Conservation (phyloP, 805 yeast genomes). For the Myxozyma neotropica region DNA sequence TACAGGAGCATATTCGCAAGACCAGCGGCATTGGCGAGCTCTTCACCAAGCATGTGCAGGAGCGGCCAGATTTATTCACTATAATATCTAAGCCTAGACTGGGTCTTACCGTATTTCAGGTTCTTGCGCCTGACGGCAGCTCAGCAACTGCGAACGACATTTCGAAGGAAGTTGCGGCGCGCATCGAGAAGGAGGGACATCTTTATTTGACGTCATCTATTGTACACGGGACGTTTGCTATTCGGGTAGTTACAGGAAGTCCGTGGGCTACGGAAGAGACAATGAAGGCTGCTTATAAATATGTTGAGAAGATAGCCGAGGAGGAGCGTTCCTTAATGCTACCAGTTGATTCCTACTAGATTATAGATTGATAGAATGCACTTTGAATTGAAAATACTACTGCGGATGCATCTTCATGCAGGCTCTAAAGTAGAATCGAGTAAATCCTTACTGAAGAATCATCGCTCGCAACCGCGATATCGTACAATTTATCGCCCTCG, state of each 20-base stretch:
- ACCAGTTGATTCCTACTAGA: too few species aligned
- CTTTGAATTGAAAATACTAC: too few species aligned
- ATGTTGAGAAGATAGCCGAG: slow-evolving; percentile 23
- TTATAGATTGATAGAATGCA: too few species aligned
- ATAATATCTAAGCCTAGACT: slow-evolving; percentile 29
- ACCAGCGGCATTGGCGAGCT: slow-evolving; percentile 24
- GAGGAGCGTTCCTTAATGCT: slow-evolving; percentile 13
- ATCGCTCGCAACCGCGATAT: slow-evolving; percentile 63
- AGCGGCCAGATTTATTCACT: slow-evolving; percentile 23
- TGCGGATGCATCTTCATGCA: background rate
- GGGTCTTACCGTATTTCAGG: slow-evolving; percentile 34
- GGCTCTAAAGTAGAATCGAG: background rate
- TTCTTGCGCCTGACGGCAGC: slow-evolving; percentile 17
- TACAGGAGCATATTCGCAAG: slow-evolving; percentile 32
- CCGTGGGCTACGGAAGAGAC: slow-evolving; percentile 31
- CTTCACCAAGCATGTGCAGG: slow-evolving; percentile 24
- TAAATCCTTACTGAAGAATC: slow-evolving; percentile 62
- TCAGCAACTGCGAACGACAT: slow-evolving; percentile 16
- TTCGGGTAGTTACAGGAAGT: slow-evolving; percentile 36
- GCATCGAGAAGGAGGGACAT: slow-evolving; percentile 25
- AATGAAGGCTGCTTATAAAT: slow-evolving; percentile 20
- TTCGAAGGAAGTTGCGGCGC: slow-evolving; percentile 28
- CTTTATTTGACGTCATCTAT: slow-evolving; percentile 32
- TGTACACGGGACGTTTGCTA: slow-evolving; percentile 20
- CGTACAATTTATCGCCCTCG: background rate